Evolutionary conservation across 1,139 yeast genomes (phyloP).

Genomic region (Pichiaceae sp.): DNA sequence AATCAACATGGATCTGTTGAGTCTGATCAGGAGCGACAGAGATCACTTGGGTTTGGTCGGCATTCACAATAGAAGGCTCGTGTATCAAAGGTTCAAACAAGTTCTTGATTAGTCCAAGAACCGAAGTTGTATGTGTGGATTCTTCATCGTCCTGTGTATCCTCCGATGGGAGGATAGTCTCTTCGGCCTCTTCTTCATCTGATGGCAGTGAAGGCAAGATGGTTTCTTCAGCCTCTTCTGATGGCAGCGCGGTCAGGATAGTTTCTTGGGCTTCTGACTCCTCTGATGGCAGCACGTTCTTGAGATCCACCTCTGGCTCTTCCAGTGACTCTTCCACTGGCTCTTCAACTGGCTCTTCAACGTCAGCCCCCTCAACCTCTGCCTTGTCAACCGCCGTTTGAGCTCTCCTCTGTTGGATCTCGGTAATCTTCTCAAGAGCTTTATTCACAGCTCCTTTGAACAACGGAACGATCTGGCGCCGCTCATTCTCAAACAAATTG

Average conservation of each 20-base stretch:
- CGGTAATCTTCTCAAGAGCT: no score
- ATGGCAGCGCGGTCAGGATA: slow-evolving; percentile 5
- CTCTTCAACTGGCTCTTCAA: no score
- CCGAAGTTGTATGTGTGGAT: not conserved
- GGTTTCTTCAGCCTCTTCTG: not conserved
- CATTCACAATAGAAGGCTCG: no score
- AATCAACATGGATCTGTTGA: not conserved
- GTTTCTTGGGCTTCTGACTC: slow-evolving; percentile 8
- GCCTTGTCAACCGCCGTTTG: no score
- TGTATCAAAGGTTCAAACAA: slow-evolving; percentile 5
- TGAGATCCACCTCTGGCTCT: not conserved
- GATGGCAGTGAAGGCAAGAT: no score
- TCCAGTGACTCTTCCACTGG: no score
- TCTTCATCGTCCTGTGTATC: not conserved
- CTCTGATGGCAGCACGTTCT: not conserved
- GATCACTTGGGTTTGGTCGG: slow-evolving; percentile 8
- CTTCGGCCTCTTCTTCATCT: slow-evolving; percentile 1
- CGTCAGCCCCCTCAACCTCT: no score
- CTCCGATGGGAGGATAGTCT: slow-evolving; percentile 1
- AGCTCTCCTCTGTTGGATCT: no score
- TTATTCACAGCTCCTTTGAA: no score
- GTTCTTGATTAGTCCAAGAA: not conserved
- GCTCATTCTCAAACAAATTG: no score
- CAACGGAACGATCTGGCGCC: no score
- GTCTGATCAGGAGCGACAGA: slow-evolving; percentile 4